Evolutionary conservation across 2,329 filamentous ascomycete genomes (phyloP), one percentile per base, ranked within the genome.

Genomic region (Fusarium lateritium): DNA sequence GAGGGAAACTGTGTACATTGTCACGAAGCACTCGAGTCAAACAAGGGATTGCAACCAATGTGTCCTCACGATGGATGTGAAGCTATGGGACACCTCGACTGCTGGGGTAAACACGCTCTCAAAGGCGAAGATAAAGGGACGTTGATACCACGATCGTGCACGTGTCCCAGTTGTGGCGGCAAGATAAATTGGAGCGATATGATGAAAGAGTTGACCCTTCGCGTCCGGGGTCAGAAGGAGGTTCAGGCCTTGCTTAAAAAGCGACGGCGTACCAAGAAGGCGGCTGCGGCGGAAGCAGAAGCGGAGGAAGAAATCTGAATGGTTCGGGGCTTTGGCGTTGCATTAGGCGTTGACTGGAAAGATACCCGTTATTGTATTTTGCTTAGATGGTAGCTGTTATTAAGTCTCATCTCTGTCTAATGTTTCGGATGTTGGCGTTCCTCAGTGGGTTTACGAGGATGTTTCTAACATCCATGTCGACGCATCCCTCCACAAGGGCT

Each of bases 131-230:
- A 73, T 0, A 73, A 76, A 0, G 78, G 80, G 5, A 78, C 82
- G 5, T 73, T 97, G 2, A 75, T 97, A 2, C 95, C 95, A 0
- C 83, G 87, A 2, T 76, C 83, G 34, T 94, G 94, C 4, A 78
- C 73, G 3, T 98, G 95, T 79, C 93, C 93, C 0, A 81, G 81
- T 21, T 98, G 95, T 75, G 79, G 84, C 2, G 82, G 83, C 0
- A 78, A 83, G 6, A 80, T 94, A 3, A 77, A 83, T 51, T 98
- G 95, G 95, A 83, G 85, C 0, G 87, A 92, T 47, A 88, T 98
- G 80, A 91, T 97, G 82, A 94, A 90, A 76, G 94, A 97, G 76
- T 79, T 97, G 71, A 96, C 87, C 51, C 80, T 97, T 49, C 86
- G 95, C 33, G 83, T 88, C 36, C 86, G 93, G 24, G 94, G 91